Conservation (phyloP, 352 stramenopile species). For the Pythium dissotocum region DNA sequence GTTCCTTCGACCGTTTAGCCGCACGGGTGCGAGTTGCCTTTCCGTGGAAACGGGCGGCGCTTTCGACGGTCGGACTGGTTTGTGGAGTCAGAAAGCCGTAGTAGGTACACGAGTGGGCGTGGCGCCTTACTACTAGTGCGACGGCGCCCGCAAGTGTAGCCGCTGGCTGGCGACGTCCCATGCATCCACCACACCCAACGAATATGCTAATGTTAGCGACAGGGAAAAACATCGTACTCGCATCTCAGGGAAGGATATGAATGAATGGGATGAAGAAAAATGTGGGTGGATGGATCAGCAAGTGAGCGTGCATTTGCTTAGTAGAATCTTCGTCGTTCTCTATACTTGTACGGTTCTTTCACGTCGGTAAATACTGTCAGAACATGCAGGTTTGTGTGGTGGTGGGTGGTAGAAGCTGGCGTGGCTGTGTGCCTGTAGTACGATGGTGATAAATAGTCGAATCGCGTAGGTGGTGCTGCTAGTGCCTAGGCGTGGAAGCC, state of each 20-base stretch:
- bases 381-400: not conserved
- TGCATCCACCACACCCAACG: not conserved
- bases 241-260: too few relatives aligned
- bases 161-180: not conserved
- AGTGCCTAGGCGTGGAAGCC: not conserved
- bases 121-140: not conserved
- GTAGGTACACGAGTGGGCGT: not conserved
- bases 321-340: not conserved
- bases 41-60: not conserved
- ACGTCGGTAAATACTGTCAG: constrained; percentile 1
- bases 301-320: constrained; percentile 1
- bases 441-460: constrained; percentile 21
- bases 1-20: not conserved
- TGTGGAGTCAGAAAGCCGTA: not conserved
- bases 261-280: not conserved
- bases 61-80: not conserved
- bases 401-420: not conserved
- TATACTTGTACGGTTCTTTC: constrained; percentile 3
- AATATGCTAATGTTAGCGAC: too few relatives aligned
- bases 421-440: constrained; percentile 1
- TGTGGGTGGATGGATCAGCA: not conserved
- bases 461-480: not conserved
- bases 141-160: not conserved
- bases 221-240: too few relatives aligned
- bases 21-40: not conserved